Evolutionary conservation across 495 filamentous ascomycete species (phyloP).

Genomic region (Hypoxylon perforatum): DNA sequence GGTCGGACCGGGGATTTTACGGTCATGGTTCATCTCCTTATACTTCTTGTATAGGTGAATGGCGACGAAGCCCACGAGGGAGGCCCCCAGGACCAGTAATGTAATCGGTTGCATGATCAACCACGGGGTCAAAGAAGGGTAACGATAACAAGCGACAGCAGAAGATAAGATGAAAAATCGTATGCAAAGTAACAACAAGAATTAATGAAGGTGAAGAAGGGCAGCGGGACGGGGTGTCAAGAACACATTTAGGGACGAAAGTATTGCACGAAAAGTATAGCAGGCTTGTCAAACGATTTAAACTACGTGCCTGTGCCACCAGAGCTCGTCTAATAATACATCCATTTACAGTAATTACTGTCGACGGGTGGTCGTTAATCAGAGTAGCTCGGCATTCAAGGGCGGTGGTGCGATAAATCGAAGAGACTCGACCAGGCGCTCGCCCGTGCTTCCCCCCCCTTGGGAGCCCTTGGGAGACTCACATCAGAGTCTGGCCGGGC

Average conservation of each 20-base stretch:
- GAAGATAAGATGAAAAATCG: background rate
- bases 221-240: constrained; percentile 21
- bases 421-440: constrained; percentile 22
- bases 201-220: constrained; percentile 11
- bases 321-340: constrained; percentile 6
- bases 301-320: constrained; percentile 29
- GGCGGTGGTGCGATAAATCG: constrained; percentile 26
- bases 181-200: background rate
- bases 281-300: constrained; percentile 41
- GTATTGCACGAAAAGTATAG: too few species aligned
- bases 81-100: constrained; percentile 33
- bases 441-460: constrained; percentile 29
- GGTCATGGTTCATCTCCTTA: constrained; percentile 48
- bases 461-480: constrained; percentile 21
- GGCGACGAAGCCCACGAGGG: constrained; percentile 33
- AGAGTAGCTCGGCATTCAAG: constrained; percentile 19
- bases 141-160: too few species aligned
- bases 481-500: constrained; percentile 37
- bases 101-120: constrained; percentile 42
- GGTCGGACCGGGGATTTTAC: constrained; percentile 50
- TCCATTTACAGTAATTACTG: constrained; percentile 29
- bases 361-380: constrained; percentile 18
- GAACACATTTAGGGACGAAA: constrained; percentile 20
- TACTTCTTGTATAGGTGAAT: constrained; percentile 47
- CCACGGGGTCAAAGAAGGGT: background rate